Base-by-base conservation (phyloP, 2,329 filamentous ascomycete species). In the Apiospora saccharicola region DNA sequence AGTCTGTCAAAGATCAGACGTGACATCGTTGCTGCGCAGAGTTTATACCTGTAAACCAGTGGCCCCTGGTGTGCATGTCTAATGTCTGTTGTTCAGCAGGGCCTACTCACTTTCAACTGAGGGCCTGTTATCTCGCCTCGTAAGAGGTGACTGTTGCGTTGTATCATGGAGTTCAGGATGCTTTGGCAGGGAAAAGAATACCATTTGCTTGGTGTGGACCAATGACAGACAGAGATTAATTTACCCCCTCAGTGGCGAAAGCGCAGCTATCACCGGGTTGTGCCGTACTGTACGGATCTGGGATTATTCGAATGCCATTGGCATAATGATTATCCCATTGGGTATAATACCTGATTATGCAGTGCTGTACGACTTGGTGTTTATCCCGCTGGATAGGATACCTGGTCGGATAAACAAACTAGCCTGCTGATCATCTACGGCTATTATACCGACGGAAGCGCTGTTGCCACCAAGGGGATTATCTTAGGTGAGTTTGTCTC, bases 1-100 rank as follows among this genome's bases (percentile, higher is more conserved):
- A 93, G 94, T 74, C 85, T 99, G 77, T 87, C 89, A 72, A 96
- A 97, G 88, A 93, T 98, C 71, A 90, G 94, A 82, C 90, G 96
- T 79, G 96, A 98, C 81, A 95, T 99, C 81, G 96, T 99, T 73
- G 95, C 96, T 34, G 94, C 96, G 68, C 95, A 98, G 86, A 97
- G 93, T 78, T 86, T 98, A 82, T 98, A 98, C 81, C 87, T 98
- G 81, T 96, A 91, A 84, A 44, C 7, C 43, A 26, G 10, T 24
- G 24, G 44, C 4, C 19, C 67, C 26, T 68, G 41, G 67, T 34
- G 46, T 26, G 12, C 67, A 30, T 64, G 34, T 22, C n/a, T n/a
- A 16, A 64, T 13, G 4, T 64, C 34, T 37, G 57, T 41, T 41
- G 8, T n/a, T 64, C 57, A 41, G 57, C 57, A 64, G 57, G 57